phyloP scores from a whole-genome alignment of 305 asterid genomes.

The Fraxinus albicans region DNA sequence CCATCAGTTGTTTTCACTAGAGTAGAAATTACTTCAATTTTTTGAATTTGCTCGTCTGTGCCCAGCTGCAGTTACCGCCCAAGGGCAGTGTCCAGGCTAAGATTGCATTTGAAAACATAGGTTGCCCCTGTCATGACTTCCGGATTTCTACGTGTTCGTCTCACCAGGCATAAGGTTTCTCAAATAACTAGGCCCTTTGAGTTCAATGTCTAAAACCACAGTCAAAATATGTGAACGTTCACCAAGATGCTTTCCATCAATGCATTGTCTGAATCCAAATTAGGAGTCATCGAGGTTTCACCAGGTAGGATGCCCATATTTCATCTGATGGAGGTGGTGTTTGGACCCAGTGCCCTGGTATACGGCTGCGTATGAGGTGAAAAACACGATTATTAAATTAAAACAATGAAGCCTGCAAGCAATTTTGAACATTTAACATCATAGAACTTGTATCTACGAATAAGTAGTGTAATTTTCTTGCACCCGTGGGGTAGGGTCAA shows the following conservation, averaged over 20 bases:
- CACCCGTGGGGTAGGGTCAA: neutral
- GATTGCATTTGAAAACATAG: neutral
- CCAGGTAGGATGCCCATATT: slow-evolving; percentile 87
- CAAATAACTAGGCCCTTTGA: neutral
- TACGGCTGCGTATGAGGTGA: slow-evolving; percentile 56
- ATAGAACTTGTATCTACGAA: neutral
- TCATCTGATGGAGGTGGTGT: slow-evolving; percentile 86
- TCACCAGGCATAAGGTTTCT: neutral
- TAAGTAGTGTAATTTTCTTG: neutral
- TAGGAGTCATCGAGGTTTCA: slow-evolving; percentile 30
- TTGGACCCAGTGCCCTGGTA: slow-evolving; percentile 93
- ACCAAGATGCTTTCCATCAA: neutral
- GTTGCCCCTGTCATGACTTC: neutral
- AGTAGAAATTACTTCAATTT: neutral
- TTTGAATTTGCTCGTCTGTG: neutral
- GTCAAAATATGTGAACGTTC: neutral
- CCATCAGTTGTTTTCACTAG: neutral
- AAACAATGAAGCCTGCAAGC: neutral
- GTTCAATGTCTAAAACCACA: neutral
- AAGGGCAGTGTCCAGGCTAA: neutral
- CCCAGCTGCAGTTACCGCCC: neutral
- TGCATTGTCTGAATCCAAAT: neutral
- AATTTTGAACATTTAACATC: neutral
- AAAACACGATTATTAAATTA: neutral
- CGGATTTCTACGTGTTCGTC: neutral